Evolutionary conservation across 768 basidiomycete genomes (phyloP).

Genomic region (Tephrocybe rancida): DNA sequence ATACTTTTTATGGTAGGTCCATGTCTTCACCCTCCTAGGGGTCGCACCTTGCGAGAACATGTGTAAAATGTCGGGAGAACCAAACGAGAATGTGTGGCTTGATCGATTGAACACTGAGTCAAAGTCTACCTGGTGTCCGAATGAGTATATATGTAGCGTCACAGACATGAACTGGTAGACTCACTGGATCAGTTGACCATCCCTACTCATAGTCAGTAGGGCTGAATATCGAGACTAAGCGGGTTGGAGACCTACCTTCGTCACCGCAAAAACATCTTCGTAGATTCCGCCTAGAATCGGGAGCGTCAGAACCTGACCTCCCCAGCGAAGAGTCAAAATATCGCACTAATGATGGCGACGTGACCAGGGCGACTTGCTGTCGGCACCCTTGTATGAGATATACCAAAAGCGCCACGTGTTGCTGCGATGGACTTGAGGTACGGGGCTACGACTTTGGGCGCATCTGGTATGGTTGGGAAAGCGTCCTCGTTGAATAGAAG

Average conservation of each 20-base stretch:
- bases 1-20: conserved; percentile 74
- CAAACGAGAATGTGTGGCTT: conserved; percentile 76
- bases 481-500: conserved; percentile 67
- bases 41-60: conserved; percentile 83
- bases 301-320: neutral
- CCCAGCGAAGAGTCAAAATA: neutral
- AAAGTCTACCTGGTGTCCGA: conserved; percentile 60
- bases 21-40: conserved; percentile 69
- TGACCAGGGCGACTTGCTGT: conserved; percentile 90
- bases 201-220: conserved; percentile 45
- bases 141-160: conserved; percentile 18
- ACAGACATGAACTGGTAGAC: conserved; percentile 14
- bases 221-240: neutral
- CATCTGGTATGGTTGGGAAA: conserved; percentile 52
- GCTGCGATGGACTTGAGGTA: conserved; percentile 70
- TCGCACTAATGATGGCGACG: conserved; percentile 79
- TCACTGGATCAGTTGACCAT: conserved; percentile 84
- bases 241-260: conserved; percentile 53
- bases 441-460: conserved; percentile 69
- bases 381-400: conserved; percentile 85
- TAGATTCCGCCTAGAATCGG: conserved; percentile 75
- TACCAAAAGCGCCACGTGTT: conserved; percentile 73
- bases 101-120: conserved; percentile 90
- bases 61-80: conserved; percentile 86
- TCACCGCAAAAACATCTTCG: conserved; percentile 87